Evolutionary conservation across 2,329 filamentous ascomycete species (phyloP).

Genomic region (Aspergillus tamarii): DNA sequence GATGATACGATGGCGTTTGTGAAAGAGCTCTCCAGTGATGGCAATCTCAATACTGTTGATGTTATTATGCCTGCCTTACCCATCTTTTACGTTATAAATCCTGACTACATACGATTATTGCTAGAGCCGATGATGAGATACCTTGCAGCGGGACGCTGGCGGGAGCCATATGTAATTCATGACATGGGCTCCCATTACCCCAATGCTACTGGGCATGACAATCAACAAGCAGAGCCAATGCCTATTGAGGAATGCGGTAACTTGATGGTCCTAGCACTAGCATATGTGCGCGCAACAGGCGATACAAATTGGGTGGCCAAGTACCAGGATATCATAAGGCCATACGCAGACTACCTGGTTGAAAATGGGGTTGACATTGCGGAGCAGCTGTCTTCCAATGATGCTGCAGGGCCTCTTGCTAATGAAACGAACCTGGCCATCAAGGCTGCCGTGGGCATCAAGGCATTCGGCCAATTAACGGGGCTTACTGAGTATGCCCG

Average conservation of each 20-base stretch:
- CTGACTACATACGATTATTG: conserved; percentile 48
- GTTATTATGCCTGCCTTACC: conserved; percentile 49
- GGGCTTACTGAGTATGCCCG: conserved; percentile 41
- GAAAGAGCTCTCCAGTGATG: conserved; percentile 50
- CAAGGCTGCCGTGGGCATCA: conserved; percentile 52
- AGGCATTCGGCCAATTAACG: conserved; percentile 47
- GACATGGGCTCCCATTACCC: conserved; percentile 48
- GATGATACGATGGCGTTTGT: conserved; percentile 41
- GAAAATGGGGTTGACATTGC: conserved; percentile 44
- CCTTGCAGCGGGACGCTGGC: conserved; percentile 44
- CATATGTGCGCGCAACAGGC: conserved; percentile 43
- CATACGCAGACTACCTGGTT: conserved; percentile 48
- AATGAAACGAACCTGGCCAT: conserved; percentile 54
- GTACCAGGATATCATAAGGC: conserved; percentile 39
- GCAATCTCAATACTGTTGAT: conserved; percentile 49
- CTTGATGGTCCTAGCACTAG: conserved; percentile 42
- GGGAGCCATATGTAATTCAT: conserved; percentile 43
- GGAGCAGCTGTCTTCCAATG: conserved; percentile 48
- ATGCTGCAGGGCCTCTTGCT: conserved; percentile 43
- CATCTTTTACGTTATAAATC: conserved; percentile 47
- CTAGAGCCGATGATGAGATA: conserved; percentile 50
- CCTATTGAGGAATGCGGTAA: conserved; percentile 48
- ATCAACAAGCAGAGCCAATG: conserved; percentile 45
- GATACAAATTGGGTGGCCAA: conserved; percentile 40
- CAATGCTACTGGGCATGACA: conserved; percentile 44